phyloP scores from a whole-genome alignment of 1,284 basidiomycete species.

The Ganoderma resinaceum region DNA sequence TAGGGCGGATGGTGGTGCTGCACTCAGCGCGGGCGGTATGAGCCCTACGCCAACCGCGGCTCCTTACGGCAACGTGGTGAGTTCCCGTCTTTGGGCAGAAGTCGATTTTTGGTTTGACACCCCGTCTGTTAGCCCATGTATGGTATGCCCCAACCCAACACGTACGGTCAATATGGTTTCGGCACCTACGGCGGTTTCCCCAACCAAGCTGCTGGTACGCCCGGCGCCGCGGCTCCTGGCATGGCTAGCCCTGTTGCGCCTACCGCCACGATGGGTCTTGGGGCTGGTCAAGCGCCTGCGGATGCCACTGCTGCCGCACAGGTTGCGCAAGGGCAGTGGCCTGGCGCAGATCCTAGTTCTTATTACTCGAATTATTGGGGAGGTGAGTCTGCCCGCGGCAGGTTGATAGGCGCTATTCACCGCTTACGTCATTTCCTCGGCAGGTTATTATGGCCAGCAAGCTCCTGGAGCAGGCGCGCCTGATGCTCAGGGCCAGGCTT shows the following conservation, averaged over 20 bases:
- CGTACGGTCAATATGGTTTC: conserved; percentile 83
- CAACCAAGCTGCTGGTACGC: conserved; percentile 69
- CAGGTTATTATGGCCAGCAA: conserved; percentile 83
- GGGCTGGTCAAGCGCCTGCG: conserved; percentile 59
- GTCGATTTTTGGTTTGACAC: background rate
- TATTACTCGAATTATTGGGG: conserved; percentile 89
- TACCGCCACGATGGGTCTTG: conserved; percentile 62
- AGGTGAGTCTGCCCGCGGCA: conserved; percentile 53
- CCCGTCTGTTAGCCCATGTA: conserved; percentile 73
- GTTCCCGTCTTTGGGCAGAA: conserved; percentile 28
- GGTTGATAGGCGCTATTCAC: background rate
- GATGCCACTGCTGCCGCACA: conserved; percentile 57
- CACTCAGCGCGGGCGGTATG: conserved; percentile 58
- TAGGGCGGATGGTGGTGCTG: conserved; percentile 68
- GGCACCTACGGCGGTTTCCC: conserved; percentile 77
- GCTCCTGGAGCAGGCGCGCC: conserved; percentile 58
- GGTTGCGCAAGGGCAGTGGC: conserved; percentile 75
- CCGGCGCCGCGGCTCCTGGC: conserved; percentile 65
- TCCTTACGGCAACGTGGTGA: conserved; percentile 79
- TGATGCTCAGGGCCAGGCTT: conserved; percentile 68
- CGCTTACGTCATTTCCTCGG: conserved; percentile 15
- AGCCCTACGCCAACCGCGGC: conserved; percentile 71
- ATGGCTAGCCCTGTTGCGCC: conserved; percentile 68
- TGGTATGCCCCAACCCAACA: conserved; percentile 82
- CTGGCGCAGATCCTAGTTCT: conserved; percentile 67